Conservation (phyloP, 805 yeast genomes). For the Cyberlindnera sargentensis region DNA sequence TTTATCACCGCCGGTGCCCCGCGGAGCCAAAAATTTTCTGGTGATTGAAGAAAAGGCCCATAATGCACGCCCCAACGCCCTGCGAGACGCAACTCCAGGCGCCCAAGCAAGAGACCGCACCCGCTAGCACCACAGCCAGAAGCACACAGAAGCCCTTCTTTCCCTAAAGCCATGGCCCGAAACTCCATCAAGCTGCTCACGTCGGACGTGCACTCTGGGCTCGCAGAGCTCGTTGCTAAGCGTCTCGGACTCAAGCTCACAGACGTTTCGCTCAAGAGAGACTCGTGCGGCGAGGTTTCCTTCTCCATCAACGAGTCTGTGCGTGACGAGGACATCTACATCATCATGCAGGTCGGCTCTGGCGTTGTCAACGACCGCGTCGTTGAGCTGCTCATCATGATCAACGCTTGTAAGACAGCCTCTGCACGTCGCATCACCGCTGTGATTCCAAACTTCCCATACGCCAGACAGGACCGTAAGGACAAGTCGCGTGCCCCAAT, state of each 20-base stretch:
- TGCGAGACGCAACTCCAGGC: neutral
- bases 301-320: conserved; percentile 76
- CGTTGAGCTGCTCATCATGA: conserved; percentile 68
- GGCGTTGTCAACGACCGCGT: conserved; percentile 73
- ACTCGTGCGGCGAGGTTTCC: conserved; percentile 66
- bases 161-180: conserved; percentile 13
- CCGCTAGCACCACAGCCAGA: neutral
- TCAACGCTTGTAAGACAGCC: conserved; percentile 77
- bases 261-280: conserved; percentile 57
- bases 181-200: conserved; percentile 66
- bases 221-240: conserved; percentile 62
- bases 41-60: too few species aligned
- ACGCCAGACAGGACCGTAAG: conserved; percentile 85
- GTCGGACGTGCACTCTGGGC: conserved; percentile 58
- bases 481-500: conserved; percentile 83
- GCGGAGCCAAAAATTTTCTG: too few species aligned
- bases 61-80: neutral
- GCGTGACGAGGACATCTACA: conserved; percentile 78
- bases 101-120: neutral
- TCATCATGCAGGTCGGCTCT: conserved; percentile 73
- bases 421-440: conserved; percentile 80
- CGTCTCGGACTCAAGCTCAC: conserved; percentile 54
- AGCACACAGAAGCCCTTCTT: neutral
- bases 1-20: too few species aligned
- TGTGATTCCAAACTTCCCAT: conserved; percentile 76